Evolutionary conservation across 148 eudicot species (phyloP).

Genomic region (Polygonum aviculare): DNA sequence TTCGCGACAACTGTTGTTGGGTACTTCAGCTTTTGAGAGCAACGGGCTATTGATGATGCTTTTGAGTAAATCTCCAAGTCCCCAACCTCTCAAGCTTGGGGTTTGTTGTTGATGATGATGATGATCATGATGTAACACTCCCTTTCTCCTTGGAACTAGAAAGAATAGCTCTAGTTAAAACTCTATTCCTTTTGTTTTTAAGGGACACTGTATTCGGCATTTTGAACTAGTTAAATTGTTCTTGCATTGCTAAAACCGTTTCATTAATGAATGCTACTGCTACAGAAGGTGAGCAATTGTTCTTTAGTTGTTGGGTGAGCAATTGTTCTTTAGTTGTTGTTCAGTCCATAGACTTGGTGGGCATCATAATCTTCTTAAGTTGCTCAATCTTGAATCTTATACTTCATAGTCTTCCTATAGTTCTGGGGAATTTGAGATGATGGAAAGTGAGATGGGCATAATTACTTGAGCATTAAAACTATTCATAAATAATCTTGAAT

Average conservation of each 20-base stretch:
- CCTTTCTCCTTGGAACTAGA: background rate
- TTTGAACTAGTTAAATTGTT: constrained; percentile 1
- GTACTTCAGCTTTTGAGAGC: background rate
- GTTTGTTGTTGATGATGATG: background rate
- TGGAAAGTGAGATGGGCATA: no score
- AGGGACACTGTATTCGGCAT: background rate
- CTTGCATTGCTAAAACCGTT: background rate
- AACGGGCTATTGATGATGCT: background rate
- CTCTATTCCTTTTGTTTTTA: background rate
- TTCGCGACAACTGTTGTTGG: background rate
- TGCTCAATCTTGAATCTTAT: no score
- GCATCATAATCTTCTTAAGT: no score
- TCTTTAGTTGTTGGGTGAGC: no score
- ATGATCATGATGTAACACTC: background rate
- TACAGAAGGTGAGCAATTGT: no score
- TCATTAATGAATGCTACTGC: no score
- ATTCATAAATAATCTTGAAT: no score
- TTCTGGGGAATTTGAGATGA: no score
- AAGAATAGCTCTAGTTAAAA: background rate
- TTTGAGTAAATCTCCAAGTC: background rate
- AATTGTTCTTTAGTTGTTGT: no score
- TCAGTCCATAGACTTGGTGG: no score
- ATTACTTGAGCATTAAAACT: no score
- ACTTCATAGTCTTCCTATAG: no score
- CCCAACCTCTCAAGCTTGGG: background rate